phyloP scores from a whole-genome alignment of 352 stramenopile species.

The Pythium rhizo-oryzae region DNA sequence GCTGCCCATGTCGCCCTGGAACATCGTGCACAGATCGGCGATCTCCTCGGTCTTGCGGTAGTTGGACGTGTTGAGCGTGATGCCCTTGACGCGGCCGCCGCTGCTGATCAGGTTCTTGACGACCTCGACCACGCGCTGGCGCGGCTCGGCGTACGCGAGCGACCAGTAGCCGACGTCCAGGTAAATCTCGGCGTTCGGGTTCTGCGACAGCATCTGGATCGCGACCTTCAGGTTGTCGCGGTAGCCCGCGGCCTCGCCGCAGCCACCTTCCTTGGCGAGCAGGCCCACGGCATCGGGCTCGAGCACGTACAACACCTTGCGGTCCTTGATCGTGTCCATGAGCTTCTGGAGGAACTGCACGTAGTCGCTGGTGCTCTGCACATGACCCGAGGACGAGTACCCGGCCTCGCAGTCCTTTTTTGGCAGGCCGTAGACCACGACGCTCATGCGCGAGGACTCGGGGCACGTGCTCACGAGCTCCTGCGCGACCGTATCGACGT shows the following conservation, averaged over 20 bases:
- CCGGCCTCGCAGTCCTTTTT: constrained; percentile 66
- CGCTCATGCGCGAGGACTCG: constrained; percentile 45
- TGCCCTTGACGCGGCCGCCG: constrained; percentile 48
- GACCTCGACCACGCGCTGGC: constrained; percentile 38
- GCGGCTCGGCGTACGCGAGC: constrained; percentile 34
- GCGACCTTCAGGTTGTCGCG: constrained; percentile 54
- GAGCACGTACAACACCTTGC: constrained; percentile 67
- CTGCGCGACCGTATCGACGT: constrained; percentile 37
- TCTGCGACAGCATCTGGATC: constrained; percentile 51
- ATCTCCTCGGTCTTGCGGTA: constrained; percentile 58
- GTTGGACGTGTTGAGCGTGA: constrained; percentile 75
- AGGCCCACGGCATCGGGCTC: constrained; percentile 67
- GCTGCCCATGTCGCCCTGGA: constrained; percentile 40
- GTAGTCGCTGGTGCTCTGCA: constrained; percentile 50
- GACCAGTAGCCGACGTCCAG: constrained; percentile 69
- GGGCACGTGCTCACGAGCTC: constrained; percentile 40
- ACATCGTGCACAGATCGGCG: constrained; percentile 46
- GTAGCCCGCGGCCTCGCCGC: constrained; percentile 45
- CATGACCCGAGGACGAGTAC: constrained; percentile 41
- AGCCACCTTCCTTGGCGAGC: constrained; percentile 40
- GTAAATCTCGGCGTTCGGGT: constrained; percentile 63
- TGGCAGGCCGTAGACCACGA: constrained; percentile 70
- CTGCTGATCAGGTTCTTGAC: constrained; percentile 40
- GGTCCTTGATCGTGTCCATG: constrained; percentile 40
- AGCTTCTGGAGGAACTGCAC: constrained; percentile 46